Evolutionary conservation across 192 early-diverging fungal genomes (phyloP).

Genomic region (Linnemannia schmuckeri): DNA sequence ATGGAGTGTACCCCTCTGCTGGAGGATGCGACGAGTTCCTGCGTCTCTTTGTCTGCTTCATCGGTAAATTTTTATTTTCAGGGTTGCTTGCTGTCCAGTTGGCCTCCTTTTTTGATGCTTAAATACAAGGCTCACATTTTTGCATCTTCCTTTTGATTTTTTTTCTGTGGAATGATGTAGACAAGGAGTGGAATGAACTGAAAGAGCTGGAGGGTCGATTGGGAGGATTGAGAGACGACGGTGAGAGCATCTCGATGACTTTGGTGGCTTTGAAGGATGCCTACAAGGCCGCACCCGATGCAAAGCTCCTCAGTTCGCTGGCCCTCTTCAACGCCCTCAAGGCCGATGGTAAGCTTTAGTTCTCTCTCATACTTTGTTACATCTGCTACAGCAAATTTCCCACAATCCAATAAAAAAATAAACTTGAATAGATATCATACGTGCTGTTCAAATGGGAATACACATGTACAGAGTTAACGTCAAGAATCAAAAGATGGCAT

Average conservation of each 20-base stretch:
- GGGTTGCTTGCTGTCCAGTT: no score
- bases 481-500: no score
- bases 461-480: no score
- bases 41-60: conserved; percentile 76
- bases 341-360: conserved; percentile 43
- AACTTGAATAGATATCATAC: no score
- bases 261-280: conserved; percentile 75
- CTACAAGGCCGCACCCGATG: conserved; percentile 75
- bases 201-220: conserved; percentile 71
- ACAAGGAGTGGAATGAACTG: conserved; percentile 65
- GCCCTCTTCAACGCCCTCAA: conserved; percentile 70
- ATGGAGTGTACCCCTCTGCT: conserved; percentile 77
- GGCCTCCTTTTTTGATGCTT: background rate
- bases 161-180: conserved; percentile 19
- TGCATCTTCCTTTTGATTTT: background rate
- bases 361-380: background rate
- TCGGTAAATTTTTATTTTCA: conserved; percentile 29
- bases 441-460: no score
- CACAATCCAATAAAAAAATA: background rate
- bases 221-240: conserved; percentile 78
- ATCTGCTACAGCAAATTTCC: background rate
- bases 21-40: conserved; percentile 89
- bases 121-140: background rate
- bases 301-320: conserved; percentile 77
- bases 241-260: conserved; percentile 81